These are phyloP conservation scores for Ephemerocybe angulata DNA, from an alignment of 768 basidiomycete species.

Conservation along the genomic window DNA sequence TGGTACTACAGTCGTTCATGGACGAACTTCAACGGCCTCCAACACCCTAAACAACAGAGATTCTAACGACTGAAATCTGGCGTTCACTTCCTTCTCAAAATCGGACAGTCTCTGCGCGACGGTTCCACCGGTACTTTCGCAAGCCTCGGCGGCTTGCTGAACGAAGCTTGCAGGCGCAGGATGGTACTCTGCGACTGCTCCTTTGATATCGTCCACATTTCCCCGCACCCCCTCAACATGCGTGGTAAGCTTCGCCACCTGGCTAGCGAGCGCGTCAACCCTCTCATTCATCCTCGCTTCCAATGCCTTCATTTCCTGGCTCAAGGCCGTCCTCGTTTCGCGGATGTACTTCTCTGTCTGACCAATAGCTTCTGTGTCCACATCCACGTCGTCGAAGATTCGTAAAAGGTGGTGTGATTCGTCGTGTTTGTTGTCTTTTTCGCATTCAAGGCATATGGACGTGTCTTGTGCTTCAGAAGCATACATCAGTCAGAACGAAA, in stretches of 20 bases:
- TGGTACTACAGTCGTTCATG: too few species aligned
- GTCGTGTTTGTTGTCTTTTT: background rate
- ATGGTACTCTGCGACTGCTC: too few species aligned
- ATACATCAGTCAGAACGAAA: background rate
- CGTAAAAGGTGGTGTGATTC: background rate
- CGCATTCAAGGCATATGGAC: constrained; percentile 4
- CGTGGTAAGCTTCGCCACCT: too few species aligned
- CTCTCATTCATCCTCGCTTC: too few species aligned
- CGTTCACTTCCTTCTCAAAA: constrained; percentile 3
- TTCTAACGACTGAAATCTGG: constrained; percentile 7
- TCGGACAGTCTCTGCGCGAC: background rate
- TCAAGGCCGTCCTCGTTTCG: background rate
- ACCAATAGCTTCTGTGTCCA: background rate
- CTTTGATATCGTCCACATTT: too few species aligned
- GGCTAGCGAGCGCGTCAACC: too few species aligned
- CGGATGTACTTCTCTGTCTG: background rate
- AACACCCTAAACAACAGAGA: background rate
- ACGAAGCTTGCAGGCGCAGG: background rate
- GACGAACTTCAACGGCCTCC: background rate
- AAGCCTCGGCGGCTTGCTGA: background rate
- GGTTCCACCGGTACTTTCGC: background rate
- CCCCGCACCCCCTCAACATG: too few species aligned
- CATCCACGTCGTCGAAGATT: background rate
- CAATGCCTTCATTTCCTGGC: background rate
- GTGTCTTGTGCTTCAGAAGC: constrained; percentile 2